These are phyloP conservation scores for Calonectria pteridis DNA, from an alignment of 2,329 filamentous ascomycete genomes.

Conservation along the genomic window DNA sequence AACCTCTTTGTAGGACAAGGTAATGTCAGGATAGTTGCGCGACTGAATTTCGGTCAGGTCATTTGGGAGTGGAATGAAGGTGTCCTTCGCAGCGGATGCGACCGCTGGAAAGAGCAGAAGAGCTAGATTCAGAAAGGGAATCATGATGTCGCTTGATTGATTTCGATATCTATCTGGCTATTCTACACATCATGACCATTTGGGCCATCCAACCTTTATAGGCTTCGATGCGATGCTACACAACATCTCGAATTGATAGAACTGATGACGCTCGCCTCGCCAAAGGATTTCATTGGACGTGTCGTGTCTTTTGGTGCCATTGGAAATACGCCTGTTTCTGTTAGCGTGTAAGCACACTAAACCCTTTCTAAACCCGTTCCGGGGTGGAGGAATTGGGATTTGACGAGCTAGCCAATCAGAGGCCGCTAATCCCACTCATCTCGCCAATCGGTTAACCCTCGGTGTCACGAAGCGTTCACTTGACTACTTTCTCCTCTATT, in stretches of 20 bases:
- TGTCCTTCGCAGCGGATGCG: not conserved
- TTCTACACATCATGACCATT: not conserved
- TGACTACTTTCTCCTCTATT: not conserved
- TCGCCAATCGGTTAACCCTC: not conserved
- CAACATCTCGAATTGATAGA: not conserved
- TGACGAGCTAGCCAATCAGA: constrained; percentile 1
- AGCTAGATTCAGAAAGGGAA: not conserved
- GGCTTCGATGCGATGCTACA: not conserved
- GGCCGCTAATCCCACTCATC: not conserved
- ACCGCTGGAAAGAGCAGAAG: not conserved
- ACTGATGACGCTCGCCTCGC: not conserved
- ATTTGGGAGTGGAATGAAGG: constrained; percentile 1
- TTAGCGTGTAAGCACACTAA: constrained; percentile 5
- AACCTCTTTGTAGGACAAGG: constrained; percentile 43
- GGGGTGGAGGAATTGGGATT: not conserved
- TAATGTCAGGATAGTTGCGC: constrained; percentile 28
- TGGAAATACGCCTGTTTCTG: not conserved
- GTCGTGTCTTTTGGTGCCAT: not conserved
- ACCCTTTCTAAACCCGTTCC: not conserved
- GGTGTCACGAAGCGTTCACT: not conserved
- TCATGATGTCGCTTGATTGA: not conserved
- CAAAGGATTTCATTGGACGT: constrained; percentile 7
- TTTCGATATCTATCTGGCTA: not conserved
- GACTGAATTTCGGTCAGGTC: constrained; percentile 9
- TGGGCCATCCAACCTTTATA: not conserved